Base-by-base conservation (phyloP, 495 filamentous ascomycete species). In the Trichoderma virens region DNA sequence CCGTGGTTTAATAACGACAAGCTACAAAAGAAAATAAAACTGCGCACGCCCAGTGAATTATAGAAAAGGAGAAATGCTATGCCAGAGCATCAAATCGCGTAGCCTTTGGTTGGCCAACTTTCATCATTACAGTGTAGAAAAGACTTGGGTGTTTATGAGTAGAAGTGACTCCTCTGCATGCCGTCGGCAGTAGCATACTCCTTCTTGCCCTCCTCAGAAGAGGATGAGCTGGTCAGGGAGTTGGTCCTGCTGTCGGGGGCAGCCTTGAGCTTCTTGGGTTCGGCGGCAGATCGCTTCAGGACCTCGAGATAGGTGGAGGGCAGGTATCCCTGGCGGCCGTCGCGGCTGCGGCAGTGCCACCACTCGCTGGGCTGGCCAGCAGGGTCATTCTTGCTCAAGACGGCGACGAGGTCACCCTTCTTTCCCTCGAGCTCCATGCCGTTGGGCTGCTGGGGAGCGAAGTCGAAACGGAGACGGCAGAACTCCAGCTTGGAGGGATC, bases 301-400 rank as follows among this genome's bases (percentile, higher is more conserved):
- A 86, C 82, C 77, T 96, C 92, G 61, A 99, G 81, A 76, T 97
- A 99, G 0, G 90, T 88, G 3, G 86, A 83, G 6, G 94, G 94
- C 13, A 99, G 81, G 71, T 97, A 99, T 2, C 94, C 94, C 59
- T 97, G 86, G 23, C 91, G 80, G 20, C 91, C 92, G 72, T 98
- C 92, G 60, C 95, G 81, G n/a, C 93, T 90, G 64, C 94, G 82
- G 76, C 94, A 99, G 64, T 89, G 86, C 94, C 94, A 99, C 94
- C 94, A 99, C 72, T 98, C 92, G 61, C 86, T 89, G 14, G 91
- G 86, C 68, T 96, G 90, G 59, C 95, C 95, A 74, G 92, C 83
- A 1, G 94, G 93, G 72, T 99, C 94, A 11, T 84, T 87, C 79
- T 97, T 97, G 76, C 88, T 88, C 61, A 99, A 81, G 6, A 99